Evolutionary conservation across 2,329 filamentous ascomycete species (phyloP).

Genomic region (Curvularia sp.): DNA sequence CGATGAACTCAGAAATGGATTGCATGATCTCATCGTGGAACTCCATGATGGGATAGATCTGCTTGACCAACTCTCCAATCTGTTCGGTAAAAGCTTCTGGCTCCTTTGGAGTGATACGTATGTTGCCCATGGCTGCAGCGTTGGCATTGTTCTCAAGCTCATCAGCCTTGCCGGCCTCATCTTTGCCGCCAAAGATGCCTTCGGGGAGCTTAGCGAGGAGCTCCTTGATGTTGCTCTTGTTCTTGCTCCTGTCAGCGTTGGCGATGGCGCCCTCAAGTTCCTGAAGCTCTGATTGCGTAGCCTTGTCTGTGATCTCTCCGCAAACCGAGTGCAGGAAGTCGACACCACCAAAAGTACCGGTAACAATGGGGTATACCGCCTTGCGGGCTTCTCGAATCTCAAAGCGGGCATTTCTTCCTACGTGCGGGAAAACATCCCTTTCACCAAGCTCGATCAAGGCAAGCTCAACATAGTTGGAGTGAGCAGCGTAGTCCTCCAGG

Average conservation of each 20-base stretch:
- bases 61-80: slow-evolving; percentile 72
- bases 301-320: slow-evolving; percentile 81
- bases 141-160: slow-evolving; percentile 79
- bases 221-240: slow-evolving; percentile 78
- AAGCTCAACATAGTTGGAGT: slow-evolving; percentile 92
- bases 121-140: slow-evolving; percentile 76
- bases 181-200: slow-evolving; percentile 77
- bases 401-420: slow-evolving; percentile 76
- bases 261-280: slow-evolving; percentile 84
- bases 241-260: slow-evolving; percentile 65
- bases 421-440: slow-evolving; percentile 81
- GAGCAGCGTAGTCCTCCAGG: slow-evolving; percentile 86
- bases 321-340: slow-evolving; percentile 92
- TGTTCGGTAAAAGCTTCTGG: slow-evolving; percentile 86
- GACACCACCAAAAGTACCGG: slow-evolving; percentile 92
- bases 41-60: slow-evolving; percentile 88
- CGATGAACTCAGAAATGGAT: slow-evolving; percentile 76
- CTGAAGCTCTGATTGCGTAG: slow-evolving; percentile 88
- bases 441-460: slow-evolving; percentile 88
- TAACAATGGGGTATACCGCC: slow-evolving; percentile 80
- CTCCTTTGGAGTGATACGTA: slow-evolving; percentile 75
- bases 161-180: slow-evolving; percentile 77
- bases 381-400: slow-evolving; percentile 70
- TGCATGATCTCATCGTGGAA: slow-evolving; percentile 91
- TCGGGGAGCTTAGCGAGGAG: slow-evolving; percentile 82